Conservation (phyloP, 2,329 filamentous ascomycete species). For the Macrophomina phaseolina region DNA sequence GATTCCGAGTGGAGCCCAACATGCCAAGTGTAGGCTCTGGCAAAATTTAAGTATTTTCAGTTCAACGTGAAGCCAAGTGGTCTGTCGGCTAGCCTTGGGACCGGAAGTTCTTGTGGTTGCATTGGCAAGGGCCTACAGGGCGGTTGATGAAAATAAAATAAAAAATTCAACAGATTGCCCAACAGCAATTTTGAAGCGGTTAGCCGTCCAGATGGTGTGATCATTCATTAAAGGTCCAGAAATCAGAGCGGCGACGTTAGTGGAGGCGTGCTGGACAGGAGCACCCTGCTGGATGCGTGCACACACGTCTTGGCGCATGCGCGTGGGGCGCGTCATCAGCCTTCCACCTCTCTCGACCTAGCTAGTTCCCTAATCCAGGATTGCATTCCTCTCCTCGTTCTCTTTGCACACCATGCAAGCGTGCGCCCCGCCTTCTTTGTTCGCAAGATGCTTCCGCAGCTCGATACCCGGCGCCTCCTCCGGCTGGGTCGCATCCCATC, state of each 20-base stretch:
- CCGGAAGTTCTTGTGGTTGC: background rate
- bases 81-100: background rate
- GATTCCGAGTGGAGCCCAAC: background rate
- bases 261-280: background rate
- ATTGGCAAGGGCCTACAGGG: background rate
- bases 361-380: background rate
- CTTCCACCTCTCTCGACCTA: background rate
- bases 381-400: background rate
- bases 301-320: slow-evolving; percentile 22
- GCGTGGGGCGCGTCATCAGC: slow-evolving; percentile 11
- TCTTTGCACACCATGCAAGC: slow-evolving; percentile 12
- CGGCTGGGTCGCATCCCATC: background rate
- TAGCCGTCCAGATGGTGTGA: background rate
- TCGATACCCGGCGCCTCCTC: background rate
- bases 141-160: background rate
- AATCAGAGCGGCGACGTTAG: background rate
- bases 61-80: background rate
- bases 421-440: slow-evolving; percentile 2
- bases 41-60: background rate
- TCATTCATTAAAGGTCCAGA: background rate
- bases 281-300: slow-evolving; percentile 7
- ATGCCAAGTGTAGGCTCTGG: background rate
- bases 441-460: slow-evolving; percentile 2
- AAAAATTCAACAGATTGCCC: too few species aligned
- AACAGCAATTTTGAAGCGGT: background rate